These are phyloP conservation scores for Fraxinus sp. DNA, from an alignment of 305 asterid genomes.

Conservation along the genomic window DNA sequence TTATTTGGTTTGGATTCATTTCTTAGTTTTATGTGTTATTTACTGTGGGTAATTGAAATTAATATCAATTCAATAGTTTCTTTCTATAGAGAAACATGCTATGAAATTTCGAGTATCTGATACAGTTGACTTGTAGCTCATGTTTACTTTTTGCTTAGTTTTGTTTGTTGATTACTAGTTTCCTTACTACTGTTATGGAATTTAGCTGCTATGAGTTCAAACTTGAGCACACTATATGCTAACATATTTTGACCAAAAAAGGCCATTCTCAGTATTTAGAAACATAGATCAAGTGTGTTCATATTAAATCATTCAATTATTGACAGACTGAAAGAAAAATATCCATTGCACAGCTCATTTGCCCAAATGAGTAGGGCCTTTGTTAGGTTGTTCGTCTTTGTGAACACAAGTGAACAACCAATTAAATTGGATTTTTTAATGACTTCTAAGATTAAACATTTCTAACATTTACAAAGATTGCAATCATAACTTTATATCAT, in stretches of 20 bases:
- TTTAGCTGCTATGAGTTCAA: neutral
- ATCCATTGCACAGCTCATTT: neutral
- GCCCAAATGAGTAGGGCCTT: neutral
- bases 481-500: neutral
- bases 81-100: too few species aligned
- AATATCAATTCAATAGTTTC: too few species aligned
- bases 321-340: neutral
- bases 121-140: too few species aligned
- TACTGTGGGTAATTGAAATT: too few species aligned
- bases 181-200: too few species aligned
- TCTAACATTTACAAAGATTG: neutral
- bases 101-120: too few species aligned
- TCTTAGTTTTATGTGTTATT: too few species aligned
- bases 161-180: too few species aligned
- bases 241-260: neutral
- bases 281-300: neutral
- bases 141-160: too few species aligned
- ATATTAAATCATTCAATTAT: neutral
- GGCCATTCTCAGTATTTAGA: neutral
- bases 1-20: too few species aligned
- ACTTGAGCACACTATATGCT: neutral
- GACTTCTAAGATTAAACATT: neutral
- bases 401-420: neutral
- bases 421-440: neutral
- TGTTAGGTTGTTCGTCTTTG: neutral